These are phyloP conservation scores for Mimosa bimucronata DNA, from an alignment of 306 rosid species.

Conservation along the genomic window DNA sequence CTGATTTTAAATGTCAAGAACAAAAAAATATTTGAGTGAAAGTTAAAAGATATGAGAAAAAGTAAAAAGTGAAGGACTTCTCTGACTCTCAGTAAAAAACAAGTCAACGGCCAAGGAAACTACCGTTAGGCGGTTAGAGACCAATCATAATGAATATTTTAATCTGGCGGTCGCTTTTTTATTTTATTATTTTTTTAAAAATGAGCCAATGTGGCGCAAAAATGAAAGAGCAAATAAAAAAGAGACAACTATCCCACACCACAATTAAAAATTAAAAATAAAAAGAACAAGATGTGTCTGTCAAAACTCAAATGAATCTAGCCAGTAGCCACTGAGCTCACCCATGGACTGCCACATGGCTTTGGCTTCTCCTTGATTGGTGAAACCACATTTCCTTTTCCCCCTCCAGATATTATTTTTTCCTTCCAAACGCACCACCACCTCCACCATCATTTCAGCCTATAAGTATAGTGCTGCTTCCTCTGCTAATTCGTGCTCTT, in stretches of 20 bases:
- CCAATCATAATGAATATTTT: not conserved
- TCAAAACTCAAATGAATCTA: slow-evolving; percentile 7
- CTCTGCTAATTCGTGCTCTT: slow-evolving; percentile 18
- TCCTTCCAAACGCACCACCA: slow-evolving; percentile 17
- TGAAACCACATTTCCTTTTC: slow-evolving; percentile 4
- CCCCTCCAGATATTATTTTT: slow-evolving; percentile 12
- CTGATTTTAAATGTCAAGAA: too few relatives aligned
- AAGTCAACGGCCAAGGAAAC: not conserved
- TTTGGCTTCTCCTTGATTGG: slow-evolving; percentile 19
- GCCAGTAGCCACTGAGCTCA: slow-evolving; percentile 32
- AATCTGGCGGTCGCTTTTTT: too few relatives aligned
- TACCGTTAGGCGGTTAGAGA: not conserved
- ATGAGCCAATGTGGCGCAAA: not conserved
- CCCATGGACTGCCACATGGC: slow-evolving; percentile 45
- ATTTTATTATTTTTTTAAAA: not conserved
- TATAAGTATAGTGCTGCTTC: slow-evolving; percentile 15
- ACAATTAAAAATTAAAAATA: not conserved
- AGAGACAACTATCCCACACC: slow-evolving; percentile 23
- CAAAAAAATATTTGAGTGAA: too few relatives aligned
- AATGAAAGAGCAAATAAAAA: not conserved
- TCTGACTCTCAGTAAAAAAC: not conserved
- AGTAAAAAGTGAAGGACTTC: too few relatives aligned
- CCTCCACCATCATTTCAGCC: not conserved
- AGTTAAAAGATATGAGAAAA: too few relatives aligned
- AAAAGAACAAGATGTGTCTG: slow-evolving; percentile 1